Evolutionary conservation across 257 asterid genomes (phyloP), one percentile per base, ranked within the genome.

Genomic region (Solanum ahanhuiri): DNA sequence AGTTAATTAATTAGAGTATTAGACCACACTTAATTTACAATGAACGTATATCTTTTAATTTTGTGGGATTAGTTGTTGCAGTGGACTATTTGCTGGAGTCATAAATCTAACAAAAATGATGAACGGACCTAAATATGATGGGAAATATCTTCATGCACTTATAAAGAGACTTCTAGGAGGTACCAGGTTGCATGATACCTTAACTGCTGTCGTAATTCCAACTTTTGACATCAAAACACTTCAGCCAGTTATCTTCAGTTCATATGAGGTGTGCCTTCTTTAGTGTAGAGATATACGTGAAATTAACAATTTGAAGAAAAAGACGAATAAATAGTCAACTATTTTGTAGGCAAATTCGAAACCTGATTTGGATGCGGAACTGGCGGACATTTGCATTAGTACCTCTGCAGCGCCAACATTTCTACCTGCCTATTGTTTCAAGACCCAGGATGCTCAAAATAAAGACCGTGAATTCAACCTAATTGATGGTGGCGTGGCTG

Each of bases 401-500:
- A 94, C 98, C 45, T 89, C 94, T 0, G 96, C 96, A 22, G 96
- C 96, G 9, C 98, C 96, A 2, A 89, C 93, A 1, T 72, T 31
- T 67, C 70, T 94, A 75, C 98, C 98, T 20, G 89, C 96, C 25
- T 54, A 94, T 67, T 86, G 87, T 83, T 94, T 94, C 64, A 91
- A 88, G 84, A 93, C 87, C 89, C 22, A 83, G 6, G 88, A 90
- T 86, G 88, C 86, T 39, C 37, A 88, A 25, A 92, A 91, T 20
- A 17, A 69, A 2, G 85, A 83, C 12, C 31, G 39, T 2, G 85
- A 91, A 66, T 94, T 90, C 90, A 89, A 93, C 90, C 94, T 93
- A 63, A 58, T 94, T 9, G 98, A 94, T 75, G 98, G 98, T 9
- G 96, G 96, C 10, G 86, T 93, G 12, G 93, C 88, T 8, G 96